Conservation (phyloP, 768 basidiomycete genomes). For the Bullera alba region DNA sequence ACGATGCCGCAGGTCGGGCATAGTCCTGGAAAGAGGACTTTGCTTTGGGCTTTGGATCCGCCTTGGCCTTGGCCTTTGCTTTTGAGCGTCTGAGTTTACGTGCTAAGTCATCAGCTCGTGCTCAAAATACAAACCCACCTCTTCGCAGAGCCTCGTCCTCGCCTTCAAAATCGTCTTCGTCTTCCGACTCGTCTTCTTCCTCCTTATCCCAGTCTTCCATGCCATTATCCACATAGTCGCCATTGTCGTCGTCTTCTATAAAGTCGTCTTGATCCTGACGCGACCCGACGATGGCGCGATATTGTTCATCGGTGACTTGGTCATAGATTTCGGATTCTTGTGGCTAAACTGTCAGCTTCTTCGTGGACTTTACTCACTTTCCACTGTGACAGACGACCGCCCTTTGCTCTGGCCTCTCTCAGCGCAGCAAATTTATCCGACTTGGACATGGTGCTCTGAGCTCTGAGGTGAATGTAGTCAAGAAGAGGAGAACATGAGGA, state of each 20-base stretch:
- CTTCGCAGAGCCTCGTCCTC: constrained; percentile 40
- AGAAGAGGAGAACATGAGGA: too few relatives aligned
- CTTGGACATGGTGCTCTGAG: too few relatives aligned
- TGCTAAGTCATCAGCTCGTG: constrained; percentile 14
- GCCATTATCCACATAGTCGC: constrained; percentile 90
- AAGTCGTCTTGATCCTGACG: constrained; percentile 85
- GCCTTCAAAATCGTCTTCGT: constrained; percentile 53
- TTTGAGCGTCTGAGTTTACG: constrained; percentile 30
- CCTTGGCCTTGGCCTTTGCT: constrained; percentile 11
- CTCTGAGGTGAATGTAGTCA: too few relatives aligned
- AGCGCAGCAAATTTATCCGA: constrained; percentile 44
- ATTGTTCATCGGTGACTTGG: constrained; percentile 82
- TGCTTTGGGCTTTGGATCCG: constrained; percentile 48
- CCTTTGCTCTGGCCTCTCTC: constrained; percentile 44
- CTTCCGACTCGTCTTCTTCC: constrained; percentile 50
- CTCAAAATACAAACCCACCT: constrained; percentile 15
- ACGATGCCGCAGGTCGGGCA: constrained; percentile 43
- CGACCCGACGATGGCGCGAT: constrained; percentile 72
- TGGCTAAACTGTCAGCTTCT: constrained; percentile 31
- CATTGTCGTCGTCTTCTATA: constrained; percentile 84
- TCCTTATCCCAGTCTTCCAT: constrained; percentile 78
- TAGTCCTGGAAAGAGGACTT: constrained; percentile 42
- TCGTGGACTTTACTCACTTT: constrained; percentile 32
- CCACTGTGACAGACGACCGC: constrained; percentile 44
- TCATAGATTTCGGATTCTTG: constrained; percentile 73